Evolutionary conservation across 768 basidiomycete genomes (phyloP).

Genomic region (Panaeolus cyanescens): DNA sequence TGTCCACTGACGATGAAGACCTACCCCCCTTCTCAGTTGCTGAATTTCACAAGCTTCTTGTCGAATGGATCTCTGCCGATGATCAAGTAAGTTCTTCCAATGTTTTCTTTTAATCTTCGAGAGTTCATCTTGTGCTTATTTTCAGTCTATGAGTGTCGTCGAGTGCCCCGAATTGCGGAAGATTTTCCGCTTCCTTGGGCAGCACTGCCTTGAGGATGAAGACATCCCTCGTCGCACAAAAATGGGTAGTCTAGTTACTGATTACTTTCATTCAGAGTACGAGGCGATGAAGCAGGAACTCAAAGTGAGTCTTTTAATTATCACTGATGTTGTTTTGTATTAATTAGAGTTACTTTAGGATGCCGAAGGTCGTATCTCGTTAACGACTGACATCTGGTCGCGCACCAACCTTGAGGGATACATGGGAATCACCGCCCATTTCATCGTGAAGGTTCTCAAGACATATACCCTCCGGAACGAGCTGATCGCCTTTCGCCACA

Average conservation of each 20-base stretch:
- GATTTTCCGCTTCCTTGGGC: slow-evolving; percentile 27
- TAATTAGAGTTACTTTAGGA: not conserved
- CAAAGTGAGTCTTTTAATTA: not conserved
- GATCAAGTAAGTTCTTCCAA: slow-evolving; percentile 37
- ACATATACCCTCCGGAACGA: slow-evolving; percentile 27
- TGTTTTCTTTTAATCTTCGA: not conserved
- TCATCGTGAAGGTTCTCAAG: slow-evolving; percentile 26
- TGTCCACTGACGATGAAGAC: not conserved
- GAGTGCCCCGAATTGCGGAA: slow-evolving; percentile 30
- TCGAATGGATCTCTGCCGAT: slow-evolving; percentile 19
- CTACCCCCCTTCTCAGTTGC: slow-evolving; percentile 15
- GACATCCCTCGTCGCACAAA: slow-evolving; percentile 35
- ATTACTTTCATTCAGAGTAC: slow-evolving; percentile 19
- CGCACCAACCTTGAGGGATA: slow-evolving; percentile 34
- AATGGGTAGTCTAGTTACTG: slow-evolving; percentile 24
- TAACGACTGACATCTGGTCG: slow-evolving; percentile 39
- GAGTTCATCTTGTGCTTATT: not conserved
- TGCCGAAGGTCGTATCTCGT: slow-evolving; percentile 14
- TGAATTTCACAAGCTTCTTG: slow-evolving; percentile 17
- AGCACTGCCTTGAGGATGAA: slow-evolving; percentile 16
- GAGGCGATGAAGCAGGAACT: not conserved
- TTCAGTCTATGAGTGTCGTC: slow-evolving; percentile 35
- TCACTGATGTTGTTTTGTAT: not conserved
- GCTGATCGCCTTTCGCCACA: slow-evolving; percentile 30
- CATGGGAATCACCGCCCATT: slow-evolving; percentile 35